These are phyloP conservation scores for Ceratocystis variospora DNA, from an alignment of 2,329 filamentous ascomycete species.

Conservation along the genomic window DNA sequence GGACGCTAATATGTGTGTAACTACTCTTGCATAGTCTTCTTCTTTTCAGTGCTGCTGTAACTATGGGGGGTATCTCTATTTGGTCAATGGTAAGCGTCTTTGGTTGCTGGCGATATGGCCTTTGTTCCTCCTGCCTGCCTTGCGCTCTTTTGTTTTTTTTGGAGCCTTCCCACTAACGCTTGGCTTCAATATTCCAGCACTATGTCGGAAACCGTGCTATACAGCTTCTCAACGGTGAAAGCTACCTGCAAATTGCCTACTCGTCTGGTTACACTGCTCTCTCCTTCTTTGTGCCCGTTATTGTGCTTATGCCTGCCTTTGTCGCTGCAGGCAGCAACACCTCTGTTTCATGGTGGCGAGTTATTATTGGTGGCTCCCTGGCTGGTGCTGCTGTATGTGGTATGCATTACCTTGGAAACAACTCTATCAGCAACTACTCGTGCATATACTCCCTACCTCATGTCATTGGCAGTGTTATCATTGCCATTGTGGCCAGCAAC, in stretches of 20 bases:
- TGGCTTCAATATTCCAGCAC: conserved; percentile 37
- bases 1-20: not conserved
- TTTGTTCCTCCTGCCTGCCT: not conserved
- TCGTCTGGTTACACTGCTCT: conserved; percentile 56
- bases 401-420: conserved; percentile 83
- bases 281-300: conserved; percentile 67
- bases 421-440: conserved; percentile 63
- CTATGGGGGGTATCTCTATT: conserved; percentile 61
- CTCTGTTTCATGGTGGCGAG: conserved; percentile 42
- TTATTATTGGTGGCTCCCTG: conserved; percentile 50
- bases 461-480: conserved; percentile 54
- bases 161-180: too few species aligned
- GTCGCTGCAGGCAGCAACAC: conserved; percentile 50
- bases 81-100: conserved; percentile 48
- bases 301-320: conserved; percentile 61
- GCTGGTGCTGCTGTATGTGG: conserved; percentile 64
- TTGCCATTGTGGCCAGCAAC: conserved; percentile 59
- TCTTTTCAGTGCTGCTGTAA: conserved; percentile 48
- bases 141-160: not conserved
- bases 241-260: conserved; percentile 58
- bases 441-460: conserved; percentile 46
- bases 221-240: conserved; percentile 48
- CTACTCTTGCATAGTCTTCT: conserved; percentile 37
- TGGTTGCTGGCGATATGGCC: not conserved
- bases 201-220: conserved; percentile 75